These are phyloP conservation scores for Neolentinus lepideus DNA, from an alignment of 1,284 basidiomycete species.

Conservation along the genomic window DNA sequence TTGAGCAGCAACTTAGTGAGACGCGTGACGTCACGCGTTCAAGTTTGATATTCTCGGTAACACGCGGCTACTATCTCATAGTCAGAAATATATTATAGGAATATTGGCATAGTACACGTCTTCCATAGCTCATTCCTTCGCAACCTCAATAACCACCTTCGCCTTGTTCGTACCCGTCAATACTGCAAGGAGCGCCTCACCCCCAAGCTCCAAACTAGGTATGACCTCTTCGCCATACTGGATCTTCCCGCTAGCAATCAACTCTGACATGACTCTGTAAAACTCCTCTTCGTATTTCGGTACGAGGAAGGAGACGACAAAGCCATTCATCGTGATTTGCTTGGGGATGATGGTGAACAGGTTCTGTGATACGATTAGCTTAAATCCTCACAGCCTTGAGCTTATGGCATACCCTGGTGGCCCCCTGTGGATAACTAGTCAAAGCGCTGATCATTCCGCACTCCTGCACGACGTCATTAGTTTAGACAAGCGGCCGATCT, in stretches of 20 bases:
- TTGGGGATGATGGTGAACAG: slow-evolving; percentile 3
- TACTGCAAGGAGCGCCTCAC: slow-evolving; percentile 43
- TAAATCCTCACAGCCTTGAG: slow-evolving; percentile 16
- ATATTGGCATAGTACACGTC: too few species aligned
- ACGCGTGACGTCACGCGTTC: slow-evolving; percentile 1
- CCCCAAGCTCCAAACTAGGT: slow-evolving; percentile 43
- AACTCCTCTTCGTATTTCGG: not conserved
- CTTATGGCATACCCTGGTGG: slow-evolving; percentile 9
- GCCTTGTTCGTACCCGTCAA: slow-evolving; percentile 51
- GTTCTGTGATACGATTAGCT: slow-evolving; percentile 11
- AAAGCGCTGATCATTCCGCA: slow-evolving; percentile 25
- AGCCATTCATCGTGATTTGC: not conserved
- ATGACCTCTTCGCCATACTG: slow-evolving; percentile 41
- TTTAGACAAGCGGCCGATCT: too few species aligned
- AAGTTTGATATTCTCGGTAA: not conserved
- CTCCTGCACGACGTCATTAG: slow-evolving; percentile 11
- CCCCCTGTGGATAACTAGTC: slow-evolving; percentile 13
- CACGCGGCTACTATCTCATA: too few species aligned
- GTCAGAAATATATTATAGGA: too few species aligned
- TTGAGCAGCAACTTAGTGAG: not conserved
- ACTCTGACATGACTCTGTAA: not conserved
- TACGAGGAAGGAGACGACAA: not conserved
- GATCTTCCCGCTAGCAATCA: not conserved
- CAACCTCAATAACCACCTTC: slow-evolving; percentile 48
- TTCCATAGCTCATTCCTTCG: slow-evolving; percentile 28